Conservation (phyloP, 1,284 basidiomycete genomes). For the Leccinum fuscescens region DNA sequence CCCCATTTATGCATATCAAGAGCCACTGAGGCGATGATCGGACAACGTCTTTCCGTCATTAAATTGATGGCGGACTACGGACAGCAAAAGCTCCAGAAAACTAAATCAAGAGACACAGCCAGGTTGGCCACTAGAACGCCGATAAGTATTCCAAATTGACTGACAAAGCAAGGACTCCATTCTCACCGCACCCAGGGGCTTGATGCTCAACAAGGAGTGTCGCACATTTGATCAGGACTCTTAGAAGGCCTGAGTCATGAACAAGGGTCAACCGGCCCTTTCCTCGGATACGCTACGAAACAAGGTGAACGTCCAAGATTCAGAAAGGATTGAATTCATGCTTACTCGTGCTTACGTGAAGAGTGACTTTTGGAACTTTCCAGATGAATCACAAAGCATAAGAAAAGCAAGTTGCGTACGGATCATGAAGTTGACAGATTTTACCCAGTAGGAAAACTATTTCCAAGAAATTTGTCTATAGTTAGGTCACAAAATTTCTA, state of each 20-base stretch:
- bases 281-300: conserved; percentile 1
- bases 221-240: neutral
- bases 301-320: neutral
- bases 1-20: conserved; percentile 1
- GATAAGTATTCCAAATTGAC: conserved; percentile 8
- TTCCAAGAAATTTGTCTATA: neutral
- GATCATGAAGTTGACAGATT: neutral
- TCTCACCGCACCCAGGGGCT: neutral
- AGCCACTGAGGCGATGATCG: conserved; percentile 9
- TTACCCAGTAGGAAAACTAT: neutral
- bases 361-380: neutral
- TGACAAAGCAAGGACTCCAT: conserved; percentile 7
- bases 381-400: neutral
- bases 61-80: neutral
- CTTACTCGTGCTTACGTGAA: conserved; percentile 8
- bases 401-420: neutral
- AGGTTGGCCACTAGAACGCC: conserved; percentile 1
- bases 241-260: neutral
- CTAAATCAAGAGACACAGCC: neutral
- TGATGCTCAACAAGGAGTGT: conserved; percentile 1
- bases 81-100: neutral
- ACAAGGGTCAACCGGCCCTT: neutral
- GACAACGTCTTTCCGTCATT: conserved; percentile 1
- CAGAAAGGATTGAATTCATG: neutral
- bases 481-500: neutral